Conservation (phyloP, 169 alveolate genomes). For the Plasmodium malariae region DNA sequence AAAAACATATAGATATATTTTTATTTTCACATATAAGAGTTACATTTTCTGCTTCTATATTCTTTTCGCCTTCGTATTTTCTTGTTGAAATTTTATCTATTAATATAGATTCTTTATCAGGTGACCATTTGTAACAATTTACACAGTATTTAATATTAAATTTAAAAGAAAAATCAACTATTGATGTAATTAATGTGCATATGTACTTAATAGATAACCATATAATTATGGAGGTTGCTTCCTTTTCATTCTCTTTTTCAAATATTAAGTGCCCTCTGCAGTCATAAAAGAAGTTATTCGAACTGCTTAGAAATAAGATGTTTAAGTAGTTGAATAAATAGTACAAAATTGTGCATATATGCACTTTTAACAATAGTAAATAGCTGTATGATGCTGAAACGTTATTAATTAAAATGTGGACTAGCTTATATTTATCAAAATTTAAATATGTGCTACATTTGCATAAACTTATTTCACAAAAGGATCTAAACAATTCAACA, state of each 20-base stretch:
- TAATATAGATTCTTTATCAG: too few relatives aligned
- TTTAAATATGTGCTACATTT: slow-evolving; percentile 34
- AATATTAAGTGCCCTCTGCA: slow-evolving; percentile 77
- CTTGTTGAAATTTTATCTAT: neutral
- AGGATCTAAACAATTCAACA: neutral
- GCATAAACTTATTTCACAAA: slow-evolving; percentile 49
- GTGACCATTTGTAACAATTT: neutral
- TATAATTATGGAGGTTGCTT: slow-evolving; percentile 49
- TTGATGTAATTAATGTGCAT: slow-evolving; percentile 63
- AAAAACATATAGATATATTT: slow-evolving; percentile 31
- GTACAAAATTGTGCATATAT: slow-evolving; percentile 60
- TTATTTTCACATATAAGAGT: neutral
- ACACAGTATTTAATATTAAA: neutral
- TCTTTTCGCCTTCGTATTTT: neutral
- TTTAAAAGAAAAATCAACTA: slow-evolving; percentile 57
- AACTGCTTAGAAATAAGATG: slow-evolving; percentile 54
- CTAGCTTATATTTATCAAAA: slow-evolving; percentile 9
- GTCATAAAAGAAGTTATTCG: slow-evolving; percentile 57
- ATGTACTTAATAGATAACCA: slow-evolving; percentile 76
- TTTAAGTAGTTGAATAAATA: slow-evolving; percentile 59
- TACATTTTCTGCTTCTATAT: neutral
- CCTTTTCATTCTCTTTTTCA: slow-evolving; percentile 63
- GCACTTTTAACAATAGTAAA: slow-evolving; percentile 53
- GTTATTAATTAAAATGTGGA: neutral
- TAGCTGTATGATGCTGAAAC: neutral